These are phyloP conservation scores for Salix viminalis DNA, from an alignment of 345 rosid species.

Conservation along the genomic window DNA sequence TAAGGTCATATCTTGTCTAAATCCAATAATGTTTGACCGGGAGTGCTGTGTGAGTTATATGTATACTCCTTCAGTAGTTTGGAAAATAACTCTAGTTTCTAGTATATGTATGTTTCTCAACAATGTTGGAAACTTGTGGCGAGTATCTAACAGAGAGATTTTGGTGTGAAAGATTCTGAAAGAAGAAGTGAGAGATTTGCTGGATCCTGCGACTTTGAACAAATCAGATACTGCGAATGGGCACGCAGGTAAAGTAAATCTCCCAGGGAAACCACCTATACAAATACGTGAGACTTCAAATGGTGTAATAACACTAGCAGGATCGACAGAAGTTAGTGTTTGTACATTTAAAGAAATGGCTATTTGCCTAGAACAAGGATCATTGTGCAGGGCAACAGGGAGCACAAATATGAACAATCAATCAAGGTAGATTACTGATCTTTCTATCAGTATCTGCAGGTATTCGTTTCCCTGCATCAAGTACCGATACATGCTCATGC, in stretches of 20 bases:
- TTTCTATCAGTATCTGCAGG: neutral
- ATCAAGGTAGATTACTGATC: constrained; percentile 59
- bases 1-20: neutral
- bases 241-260: constrained; percentile 49
- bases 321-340: constrained; percentile 91
- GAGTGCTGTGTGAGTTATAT: neutral
- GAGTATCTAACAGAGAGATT: constrained; percentile 21
- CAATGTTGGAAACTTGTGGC: neutral
- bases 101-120: neutral
- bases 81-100: constrained; percentile 6
- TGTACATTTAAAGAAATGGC: constrained; percentile 84
- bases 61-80: neutral
- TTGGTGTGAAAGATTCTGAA: constrained; percentile 67
- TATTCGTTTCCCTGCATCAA: neutral
- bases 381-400: constrained; percentile 90
- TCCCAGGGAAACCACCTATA: constrained; percentile 87
- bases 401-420: constrained; percentile 98
- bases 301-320: constrained; percentile 94
- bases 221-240: constrained; percentile 59
- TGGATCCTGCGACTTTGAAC: constrained; percentile 56
- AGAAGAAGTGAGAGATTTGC: constrained; percentile 96
- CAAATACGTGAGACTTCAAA: constrained; percentile 96
- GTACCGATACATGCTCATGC: neutral
- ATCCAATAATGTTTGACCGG: neutral
- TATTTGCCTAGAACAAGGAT: constrained; percentile 92